phyloP scores from a whole-genome alignment of 2,329 filamentous ascomycete species.

The Neonectria hederae region DNA sequence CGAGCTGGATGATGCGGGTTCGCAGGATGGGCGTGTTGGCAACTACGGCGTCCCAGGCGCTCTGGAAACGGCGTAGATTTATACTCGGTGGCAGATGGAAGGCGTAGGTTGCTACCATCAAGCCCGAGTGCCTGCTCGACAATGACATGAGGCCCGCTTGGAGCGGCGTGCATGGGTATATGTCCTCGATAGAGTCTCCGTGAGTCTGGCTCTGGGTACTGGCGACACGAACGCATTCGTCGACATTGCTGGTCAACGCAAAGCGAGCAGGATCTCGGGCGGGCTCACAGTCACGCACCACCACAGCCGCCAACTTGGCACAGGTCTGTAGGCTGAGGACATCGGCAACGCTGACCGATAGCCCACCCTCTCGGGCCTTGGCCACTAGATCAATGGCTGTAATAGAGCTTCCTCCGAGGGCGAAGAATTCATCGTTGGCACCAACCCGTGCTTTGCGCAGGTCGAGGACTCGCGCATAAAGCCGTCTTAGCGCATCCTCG shows the following conservation, averaged over 20 bases:
- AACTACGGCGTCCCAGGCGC: neutral
- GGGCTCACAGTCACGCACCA: neutral
- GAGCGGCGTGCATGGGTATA: neutral
- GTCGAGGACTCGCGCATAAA: neutral
- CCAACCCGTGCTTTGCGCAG: neutral
- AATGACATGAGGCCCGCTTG: neutral
- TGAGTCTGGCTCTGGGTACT: neutral
- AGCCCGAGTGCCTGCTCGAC: neutral
- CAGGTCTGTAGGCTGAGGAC: neutral
- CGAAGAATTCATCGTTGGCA: neutral
- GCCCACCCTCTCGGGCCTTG: neutral
- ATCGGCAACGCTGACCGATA: neutral
- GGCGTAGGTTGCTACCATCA: neutral
- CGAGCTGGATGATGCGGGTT: neutral
- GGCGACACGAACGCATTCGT: neutral
- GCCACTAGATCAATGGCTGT: neutral
- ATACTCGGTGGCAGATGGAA: neutral
- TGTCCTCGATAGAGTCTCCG: neutral
- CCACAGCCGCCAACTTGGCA: neutral
- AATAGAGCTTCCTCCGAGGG: neutral
- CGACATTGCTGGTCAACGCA: neutral
- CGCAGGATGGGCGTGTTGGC: neutral
- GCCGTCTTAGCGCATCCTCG: neutral
- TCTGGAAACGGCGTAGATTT: neutral
- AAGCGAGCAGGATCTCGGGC: neutral